Conservation (phyloP, 1,284 basidiomycete genomes). For the Filobasidium uniguttulatum region DNA sequence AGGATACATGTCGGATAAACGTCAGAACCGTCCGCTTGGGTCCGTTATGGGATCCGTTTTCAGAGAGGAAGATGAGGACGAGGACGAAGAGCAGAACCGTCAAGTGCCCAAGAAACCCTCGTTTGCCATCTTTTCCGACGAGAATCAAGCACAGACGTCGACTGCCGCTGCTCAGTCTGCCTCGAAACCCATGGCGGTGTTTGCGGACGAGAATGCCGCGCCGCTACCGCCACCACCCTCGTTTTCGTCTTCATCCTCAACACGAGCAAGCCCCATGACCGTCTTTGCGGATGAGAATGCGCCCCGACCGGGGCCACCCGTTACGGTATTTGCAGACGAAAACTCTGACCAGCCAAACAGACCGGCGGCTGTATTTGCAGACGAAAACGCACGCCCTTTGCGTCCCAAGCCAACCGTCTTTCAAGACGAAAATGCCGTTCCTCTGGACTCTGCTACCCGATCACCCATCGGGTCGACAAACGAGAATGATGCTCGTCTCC, state of each 20-base stretch:
- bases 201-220: conserved; percentile 25
- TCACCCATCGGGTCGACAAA: no score
- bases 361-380: conserved; percentile 16
- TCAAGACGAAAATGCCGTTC: conserved; percentile 26
- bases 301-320: neutral
- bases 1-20: conserved; percentile 16
- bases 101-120: conserved; percentile 13
- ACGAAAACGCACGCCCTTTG: conserved; percentile 18
- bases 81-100: conserved; percentile 18
- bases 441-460: conserved; percentile 8
- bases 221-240: no score
- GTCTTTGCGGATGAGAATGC: conserved; percentile 24
- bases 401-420: conserved; percentile 16
- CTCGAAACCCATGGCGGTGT: conserved; percentile 16
- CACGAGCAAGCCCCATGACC: conserved; percentile 19
- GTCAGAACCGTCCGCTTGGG: conserved; percentile 2
- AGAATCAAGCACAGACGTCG: no score
- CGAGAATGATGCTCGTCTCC: no score
- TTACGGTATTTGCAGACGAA: conserved; percentile 18
- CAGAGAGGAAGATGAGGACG: conserved; percentile 19
- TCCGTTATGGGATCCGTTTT: conserved; percentile 16
- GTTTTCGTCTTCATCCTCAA: no score
- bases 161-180: conserved; percentile 1
- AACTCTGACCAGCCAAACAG: no score
- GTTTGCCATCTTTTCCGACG: conserved; percentile 17